Evolutionary conservation across 257 asterid genomes (phyloP).

Genomic region (Misopates orontium): DNA sequence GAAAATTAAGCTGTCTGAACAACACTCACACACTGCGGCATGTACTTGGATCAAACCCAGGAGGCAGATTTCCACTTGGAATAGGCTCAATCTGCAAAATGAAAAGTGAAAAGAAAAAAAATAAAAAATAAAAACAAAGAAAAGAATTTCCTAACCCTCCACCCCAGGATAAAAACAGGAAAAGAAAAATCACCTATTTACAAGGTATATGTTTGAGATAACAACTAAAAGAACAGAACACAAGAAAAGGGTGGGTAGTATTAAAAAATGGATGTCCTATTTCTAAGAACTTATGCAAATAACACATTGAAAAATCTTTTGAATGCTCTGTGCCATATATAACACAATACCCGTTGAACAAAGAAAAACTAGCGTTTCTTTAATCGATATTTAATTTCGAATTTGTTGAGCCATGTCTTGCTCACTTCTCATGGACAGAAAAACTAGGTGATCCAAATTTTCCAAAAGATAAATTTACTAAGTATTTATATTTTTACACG

Average conservation of each 20-base stretch:
- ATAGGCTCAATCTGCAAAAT: slow-evolving; percentile 92
- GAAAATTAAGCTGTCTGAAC: slow-evolving; percentile 27
- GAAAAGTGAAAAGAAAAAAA: slow-evolving; percentile 23
- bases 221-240: neutral
- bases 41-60: slow-evolving; percentile 96
- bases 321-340: slow-evolving; percentile 2
- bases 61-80: slow-evolving; percentile 98
- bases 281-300: neutral
- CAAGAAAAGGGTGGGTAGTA: neutral
- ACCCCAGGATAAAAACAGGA: slow-evolving; percentile 20
- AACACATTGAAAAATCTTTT: neutral
- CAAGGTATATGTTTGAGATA: slow-evolving; percentile 5
- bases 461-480: neutral
- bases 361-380: neutral
- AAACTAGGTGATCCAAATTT: neutral
- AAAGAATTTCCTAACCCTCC: slow-evolving; percentile 19
- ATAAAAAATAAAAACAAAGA: slow-evolving; percentile 32
- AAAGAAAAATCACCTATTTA: neutral
- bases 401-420: neutral
- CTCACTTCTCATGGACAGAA: neutral
- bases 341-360: neutral
- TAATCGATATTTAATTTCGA: neutral
- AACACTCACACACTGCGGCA: slow-evolving; percentile 99
- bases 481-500: neutral
- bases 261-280: neutral